Base-by-base conservation (phyloP, 306 rosid genomes). In the Quercus aquifolioides region DNA sequence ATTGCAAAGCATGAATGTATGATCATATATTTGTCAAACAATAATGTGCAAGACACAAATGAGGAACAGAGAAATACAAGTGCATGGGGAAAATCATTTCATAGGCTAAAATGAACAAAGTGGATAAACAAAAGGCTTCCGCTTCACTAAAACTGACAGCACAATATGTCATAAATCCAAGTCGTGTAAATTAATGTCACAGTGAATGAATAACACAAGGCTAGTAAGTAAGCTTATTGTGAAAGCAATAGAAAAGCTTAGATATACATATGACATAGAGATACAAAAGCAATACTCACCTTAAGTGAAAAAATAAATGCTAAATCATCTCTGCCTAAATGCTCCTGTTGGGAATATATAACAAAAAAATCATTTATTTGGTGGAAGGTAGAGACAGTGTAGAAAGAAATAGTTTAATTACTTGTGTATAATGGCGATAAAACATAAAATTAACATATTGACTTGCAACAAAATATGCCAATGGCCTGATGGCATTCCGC, bases 221-320 rank as follows among this genome's bases (percentile, higher is more conserved):
- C 30, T 57, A 49, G 33, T 59, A 54, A 75, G 30, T n/a, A 49
- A 49, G 46, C 20, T 54, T 17, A 19, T 3, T 62, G 65, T 7
- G 14, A 28, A 38, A 82, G 73, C 52, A 58, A 73, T 31, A 51
- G 38, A 33, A n/a, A 12, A 71, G 5, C 12, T 21, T 35, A 57
- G 49, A 71, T 12, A 55, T 69, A 41, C 25, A 33, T 23, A 49
- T 51, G 58, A 30, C 51, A 38, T 58, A 33, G 65, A 68, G 52
- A 65, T 35, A 73, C 31, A 68, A 68, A 25, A 67, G 62, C 23
- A 30, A 80, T 33, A 75, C 46, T 71, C 84, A 95, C 99, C 99
- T 95, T 92, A 59, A 91, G 91, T n/a, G 97, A 87, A 78, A 95
- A 95, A 78, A 92, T 80, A 75, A 95, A 95, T 69, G 99, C 84